A percentile compares a stretch with the other conserved stretches of the same genome.
phyloP scores from a whole-genome alignment of 208 protist species.

The Plasmodiophora brassicae region DNA sequence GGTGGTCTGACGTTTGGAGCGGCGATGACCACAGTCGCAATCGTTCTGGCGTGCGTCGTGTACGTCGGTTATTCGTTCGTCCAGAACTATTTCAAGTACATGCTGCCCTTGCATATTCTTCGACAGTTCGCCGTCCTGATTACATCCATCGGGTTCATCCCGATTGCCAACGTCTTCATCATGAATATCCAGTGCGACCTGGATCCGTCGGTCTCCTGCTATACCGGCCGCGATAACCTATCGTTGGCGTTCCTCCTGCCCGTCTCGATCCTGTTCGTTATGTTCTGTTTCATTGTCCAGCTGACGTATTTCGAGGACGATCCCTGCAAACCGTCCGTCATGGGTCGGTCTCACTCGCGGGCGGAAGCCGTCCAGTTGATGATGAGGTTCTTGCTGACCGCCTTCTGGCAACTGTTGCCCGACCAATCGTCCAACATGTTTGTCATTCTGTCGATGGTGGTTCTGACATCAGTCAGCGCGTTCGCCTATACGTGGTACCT shows the following conservation, averaged over 20 bases:
- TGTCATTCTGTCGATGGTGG: background rate
- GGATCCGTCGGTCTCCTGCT: background rate
- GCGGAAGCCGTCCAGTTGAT: background rate
- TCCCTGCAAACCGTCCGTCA: background rate
- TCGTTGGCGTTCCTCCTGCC: background rate
- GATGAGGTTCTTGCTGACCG: background rate
- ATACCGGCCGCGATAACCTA: background rate
- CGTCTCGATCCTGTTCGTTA: background rate
- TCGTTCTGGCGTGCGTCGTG: background rate
- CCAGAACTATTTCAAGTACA: background rate
- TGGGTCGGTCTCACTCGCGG: background rate
- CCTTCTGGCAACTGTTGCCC: background rate
- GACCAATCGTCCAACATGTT: background rate
- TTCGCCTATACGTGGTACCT: background rate
- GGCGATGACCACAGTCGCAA: background rate
- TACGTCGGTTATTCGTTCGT: background rate
- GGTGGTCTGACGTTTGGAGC: background rate
- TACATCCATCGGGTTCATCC: background rate
- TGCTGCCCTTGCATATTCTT: background rate
- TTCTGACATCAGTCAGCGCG: background rate
- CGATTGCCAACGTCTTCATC: background rate
- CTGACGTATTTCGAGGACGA: background rate
- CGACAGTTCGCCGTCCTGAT: background rate
- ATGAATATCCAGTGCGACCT: background rate
- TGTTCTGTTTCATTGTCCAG: background rate